Evolutionary conservation across 2,329 filamentous ascomycete genomes (phyloP), one percentile per base, ranked within the genome.

Genomic region (Dactylellina haptotyla): DNA sequence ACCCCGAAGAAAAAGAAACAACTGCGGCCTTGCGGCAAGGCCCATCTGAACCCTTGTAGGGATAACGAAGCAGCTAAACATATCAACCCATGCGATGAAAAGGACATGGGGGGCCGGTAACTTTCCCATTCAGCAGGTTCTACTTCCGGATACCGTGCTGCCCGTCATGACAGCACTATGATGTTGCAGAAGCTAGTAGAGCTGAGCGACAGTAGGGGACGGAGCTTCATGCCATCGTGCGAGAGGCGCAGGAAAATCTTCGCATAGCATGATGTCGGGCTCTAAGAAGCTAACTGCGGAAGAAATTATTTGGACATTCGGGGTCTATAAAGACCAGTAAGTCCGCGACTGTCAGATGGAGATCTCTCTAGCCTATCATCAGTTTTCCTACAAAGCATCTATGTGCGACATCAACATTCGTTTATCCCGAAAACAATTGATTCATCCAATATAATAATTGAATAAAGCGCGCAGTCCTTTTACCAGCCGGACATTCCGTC

Each of bases 101-200:
- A 20, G 9, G 12, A 53, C 67, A 66, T 61, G 61, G 69, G 56
- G 18, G 16, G 18, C 56, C 37, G 45, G 59, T 23, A 32, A 48
- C 53, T 54, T 72, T 51, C 59, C 45, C 8, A 61, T 65, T 66
- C 41, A 57, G 69, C 54, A 73, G 46, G 53, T 73, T 65, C 69
- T 57, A 62, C 69, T 73, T 73, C 20, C 41, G 69, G 69, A 46
- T 50, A 73, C 56, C 69, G 61, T 32, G 1, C 46, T 66, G 69
- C 51, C 46, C 69, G 69, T 66, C 61, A 73, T 73, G 69, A 73
- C 61, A 66, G 45, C 53, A 65, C 53, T 65, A 65, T 73, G 61
- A 73, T 65, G 67, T n/a, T 66, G 39, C 39, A n/a, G n/a, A 23
- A 43, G 37, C 65, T 62, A 62, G 57, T 26, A 16, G 45, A 63